Evolutionary conservation across 1,284 basidiomycete species (phyloP).

Genomic region (Ceratobasidium sp.): DNA sequence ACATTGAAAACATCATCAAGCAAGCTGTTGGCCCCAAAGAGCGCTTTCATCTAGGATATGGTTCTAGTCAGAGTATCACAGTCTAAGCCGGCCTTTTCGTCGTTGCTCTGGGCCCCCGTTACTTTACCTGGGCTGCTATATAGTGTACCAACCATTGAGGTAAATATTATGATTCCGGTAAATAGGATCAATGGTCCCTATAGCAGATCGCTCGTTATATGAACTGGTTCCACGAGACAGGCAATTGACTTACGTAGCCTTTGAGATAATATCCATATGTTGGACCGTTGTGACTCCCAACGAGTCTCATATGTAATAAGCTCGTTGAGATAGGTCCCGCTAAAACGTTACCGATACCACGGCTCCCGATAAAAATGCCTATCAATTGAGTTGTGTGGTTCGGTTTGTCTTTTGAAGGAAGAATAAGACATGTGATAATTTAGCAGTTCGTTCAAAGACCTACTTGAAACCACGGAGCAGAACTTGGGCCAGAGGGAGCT

Average conservation of each 20-base stretch:
- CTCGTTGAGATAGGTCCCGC: conserved; percentile 27
- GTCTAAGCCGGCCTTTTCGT: background rate
- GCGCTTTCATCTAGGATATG: background rate
- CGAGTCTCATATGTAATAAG: conserved; percentile 1
- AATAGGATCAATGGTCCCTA: conserved; percentile 42
- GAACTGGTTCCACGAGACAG: background rate
- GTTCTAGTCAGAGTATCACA: background rate
- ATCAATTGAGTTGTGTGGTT: conserved; percentile 45
- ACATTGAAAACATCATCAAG: no score
- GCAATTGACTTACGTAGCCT: conserved; percentile 26
- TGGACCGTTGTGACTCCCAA: background rate
- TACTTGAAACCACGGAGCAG: conserved; percentile 46
- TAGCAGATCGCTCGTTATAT: background rate
- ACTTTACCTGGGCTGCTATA: conserved; percentile 8
- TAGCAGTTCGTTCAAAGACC: background rate
- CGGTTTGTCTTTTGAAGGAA: conserved; percentile 43
- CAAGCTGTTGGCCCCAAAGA: no score
- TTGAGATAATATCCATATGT: conserved; percentile 28
- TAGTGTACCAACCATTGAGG: conserved; percentile 13
- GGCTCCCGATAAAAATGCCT: conserved; percentile 46
- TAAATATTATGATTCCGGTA: conserved; percentile 26
- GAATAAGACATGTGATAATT: background rate
- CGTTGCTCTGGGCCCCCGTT: background rate
- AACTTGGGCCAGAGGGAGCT: conserved; percentile 50
- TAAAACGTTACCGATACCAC: conserved; percentile 35